Evolutionary conservation across 164 flowering plant species (phyloP).

Genomic region (Paratinospora sagittata): DNA sequence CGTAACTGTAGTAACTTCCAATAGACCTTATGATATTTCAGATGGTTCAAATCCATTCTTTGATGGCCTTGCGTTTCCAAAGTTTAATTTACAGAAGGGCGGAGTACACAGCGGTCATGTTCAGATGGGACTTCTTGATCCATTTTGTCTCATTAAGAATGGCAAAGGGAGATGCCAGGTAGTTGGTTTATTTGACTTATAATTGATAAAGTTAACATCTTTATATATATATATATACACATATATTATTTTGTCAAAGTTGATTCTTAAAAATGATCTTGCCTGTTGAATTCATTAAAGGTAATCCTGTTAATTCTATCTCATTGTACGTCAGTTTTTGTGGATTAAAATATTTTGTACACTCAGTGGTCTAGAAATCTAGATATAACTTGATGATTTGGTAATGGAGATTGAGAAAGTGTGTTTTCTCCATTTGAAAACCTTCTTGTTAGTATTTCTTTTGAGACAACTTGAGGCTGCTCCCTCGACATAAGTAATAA

Average conservation of each 20-base stretch:
- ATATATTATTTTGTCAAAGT: background rate
- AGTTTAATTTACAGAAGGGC: constrained; percentile 44
- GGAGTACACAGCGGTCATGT: constrained; percentile 96
- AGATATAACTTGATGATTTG: background rate
- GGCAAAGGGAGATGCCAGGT: constrained; percentile 86
- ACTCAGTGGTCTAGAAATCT: background rate
- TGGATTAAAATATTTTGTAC: background rate
- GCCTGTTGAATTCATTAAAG: background rate
- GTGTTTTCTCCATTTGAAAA: background rate
- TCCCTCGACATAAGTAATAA: background rate
- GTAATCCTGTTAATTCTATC: background rate
- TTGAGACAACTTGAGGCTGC: background rate
- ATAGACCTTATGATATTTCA: constrained; percentile 68
- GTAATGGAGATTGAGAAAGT: background rate
- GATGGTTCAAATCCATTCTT: constrained; percentile 92
- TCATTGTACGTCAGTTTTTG: background rate
- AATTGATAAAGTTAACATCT: background rate
- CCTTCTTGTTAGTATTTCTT: background rate
- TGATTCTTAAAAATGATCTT: background rate
- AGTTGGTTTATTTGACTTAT: constrained; percentile 4
- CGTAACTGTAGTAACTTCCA: constrained; percentile 79
- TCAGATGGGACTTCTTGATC: constrained; percentile 66
- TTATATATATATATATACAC: too few species aligned
- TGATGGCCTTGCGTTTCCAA: constrained; percentile 48
- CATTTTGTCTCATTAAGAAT: constrained; percentile 58